A percentile compares a stretch with the other conserved stretches of the same genome.
phyloP scores from a whole-genome alignment of 1,284 basidiomycete genomes.

The Leccinum angustisporum region DNA sequence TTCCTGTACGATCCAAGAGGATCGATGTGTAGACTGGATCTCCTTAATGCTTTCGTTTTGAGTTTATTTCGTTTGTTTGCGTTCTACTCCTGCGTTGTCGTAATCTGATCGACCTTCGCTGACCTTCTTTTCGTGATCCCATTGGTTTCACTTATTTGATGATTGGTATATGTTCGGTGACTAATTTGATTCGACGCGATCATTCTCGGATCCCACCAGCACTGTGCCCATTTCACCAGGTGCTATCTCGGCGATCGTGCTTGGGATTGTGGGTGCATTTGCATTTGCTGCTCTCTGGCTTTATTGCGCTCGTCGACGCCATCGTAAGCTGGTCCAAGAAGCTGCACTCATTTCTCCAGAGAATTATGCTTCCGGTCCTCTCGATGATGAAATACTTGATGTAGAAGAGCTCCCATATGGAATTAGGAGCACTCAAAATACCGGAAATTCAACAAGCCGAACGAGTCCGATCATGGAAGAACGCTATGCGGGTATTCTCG shows the following conservation, averaged over 20 bases:
- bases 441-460: background rate
- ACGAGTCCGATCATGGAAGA: constrained; percentile 15
- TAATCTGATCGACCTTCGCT: constrained; percentile 17
- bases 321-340: constrained; percentile 24
- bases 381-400: constrained; percentile 25
- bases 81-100: constrained; percentile 15
- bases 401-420: constrained; percentile 13
- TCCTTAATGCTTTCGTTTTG: background rate
- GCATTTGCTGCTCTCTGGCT: constrained; percentile 32
- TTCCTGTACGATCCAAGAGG: constrained; percentile 9
- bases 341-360: constrained; percentile 11
- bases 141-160: constrained; percentile 15
- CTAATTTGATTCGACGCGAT: constrained; percentile 5
- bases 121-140: constrained; percentile 22
- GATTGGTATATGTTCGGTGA: background rate
- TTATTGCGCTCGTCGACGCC: constrained; percentile 33
- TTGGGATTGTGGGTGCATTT: constrained; percentile 28
- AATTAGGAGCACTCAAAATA: background rate
- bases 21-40: constrained; percentile 12
- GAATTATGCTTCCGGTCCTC: constrained; percentile 16
- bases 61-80: constrained; percentile 7
- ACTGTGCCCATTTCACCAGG: constrained; percentile 24
- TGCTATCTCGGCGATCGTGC: constrained; percentile 23
- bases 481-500: constrained; percentile 32
- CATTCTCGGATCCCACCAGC: constrained; percentile 14